Base-by-base conservation (phyloP, 768 basidiomycete species). In the Pleurotus giganteus region DNA sequence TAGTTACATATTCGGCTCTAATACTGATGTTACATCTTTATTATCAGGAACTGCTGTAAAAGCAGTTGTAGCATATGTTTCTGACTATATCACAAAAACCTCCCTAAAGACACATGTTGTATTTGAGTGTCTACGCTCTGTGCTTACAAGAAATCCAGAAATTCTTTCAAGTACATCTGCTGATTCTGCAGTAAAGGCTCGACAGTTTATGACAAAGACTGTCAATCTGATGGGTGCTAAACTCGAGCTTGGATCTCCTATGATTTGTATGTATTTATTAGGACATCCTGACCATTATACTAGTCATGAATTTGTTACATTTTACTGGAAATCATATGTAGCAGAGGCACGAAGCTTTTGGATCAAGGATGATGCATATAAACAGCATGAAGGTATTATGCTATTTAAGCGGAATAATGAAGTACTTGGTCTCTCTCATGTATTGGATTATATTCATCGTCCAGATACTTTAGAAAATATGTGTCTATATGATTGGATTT, bases 231-330 rank as follows among this genome's bases (percentile, higher is more conserved):
- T 78, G n/a, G 65, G 66, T 19, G 59, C 67, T 0, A 73, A 72
- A 56, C 21, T 63, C 13, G 72, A 75, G 55, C 66, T 75, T 12
- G 74, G 74, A 0, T 65, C 63, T n/a, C 74, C 74, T 0, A 69
- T 71, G 57, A 41, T 41, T 41, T n/a, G 39, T 41, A 41, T 41
- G 39, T 74, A 74, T 44, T 44, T 74, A 0, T 53, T 74, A 9
- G 65, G 61, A 7, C 59, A 70, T 47, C 71, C 71, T 17, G 75
- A 77, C 56, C 71, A 73, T 24, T 75, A 75, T 51, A 74, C 71
- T 0, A 68, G 61, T 50, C 68, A 72, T 54, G 59, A 32, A 11
- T 76, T 75, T 60, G 56, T 63, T 1, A 28, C 60, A 3, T 67
- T 73, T 26, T 71, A 58, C 49, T 77, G 73, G 74, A 49, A 58